phyloP scores from a whole-genome alignment of 129 eudicot species.

The Saussurea involucrata region DNA sequence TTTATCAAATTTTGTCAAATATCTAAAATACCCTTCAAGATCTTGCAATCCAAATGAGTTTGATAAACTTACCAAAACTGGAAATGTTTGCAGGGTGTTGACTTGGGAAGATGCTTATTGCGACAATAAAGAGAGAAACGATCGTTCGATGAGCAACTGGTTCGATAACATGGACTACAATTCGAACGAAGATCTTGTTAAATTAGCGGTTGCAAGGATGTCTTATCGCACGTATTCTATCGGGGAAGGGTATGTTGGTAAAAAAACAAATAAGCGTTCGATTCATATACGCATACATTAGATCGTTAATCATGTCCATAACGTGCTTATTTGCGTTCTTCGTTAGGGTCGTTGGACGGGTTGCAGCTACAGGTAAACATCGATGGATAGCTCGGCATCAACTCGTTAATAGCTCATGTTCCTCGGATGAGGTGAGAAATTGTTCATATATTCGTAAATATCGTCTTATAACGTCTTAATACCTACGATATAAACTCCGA shows the following conservation, averaged over 20 bases:
- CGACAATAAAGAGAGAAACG: conserved; percentile 29
- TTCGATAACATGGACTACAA: conserved; percentile 24
- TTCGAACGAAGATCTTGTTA: conserved; percentile 50
- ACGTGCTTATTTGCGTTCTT: conserved; percentile 2
- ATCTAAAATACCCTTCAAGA: background rate
- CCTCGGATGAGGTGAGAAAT: conserved; percentile 54
- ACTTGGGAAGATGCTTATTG: conserved; percentile 85
- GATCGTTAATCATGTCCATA: background rate
- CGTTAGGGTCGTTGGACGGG: conserved; percentile 72
- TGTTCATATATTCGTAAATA: background rate
- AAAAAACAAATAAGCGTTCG: background rate
- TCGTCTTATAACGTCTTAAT: background rate
- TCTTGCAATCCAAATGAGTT: background rate
- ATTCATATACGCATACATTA: background rate
- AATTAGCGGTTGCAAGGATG: conserved; percentile 82
- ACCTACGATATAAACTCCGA: too few species aligned
- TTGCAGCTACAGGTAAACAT: conserved; percentile 77
- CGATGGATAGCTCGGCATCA: conserved; percentile 62
- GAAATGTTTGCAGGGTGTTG: conserved; percentile 51
- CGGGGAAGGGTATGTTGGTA: conserved; percentile 79
- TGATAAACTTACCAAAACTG: background rate
- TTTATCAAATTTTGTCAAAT: background rate
- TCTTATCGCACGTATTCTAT: conserved; percentile 70
- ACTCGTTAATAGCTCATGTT: conserved; percentile 33
- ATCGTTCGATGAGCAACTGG: conserved; percentile 34